Percentiles rank a stretch among this genome's conserved stretches.
Conservation (phyloP, 768 basidiomycete genomes). For the Mycena venus region DNA sequence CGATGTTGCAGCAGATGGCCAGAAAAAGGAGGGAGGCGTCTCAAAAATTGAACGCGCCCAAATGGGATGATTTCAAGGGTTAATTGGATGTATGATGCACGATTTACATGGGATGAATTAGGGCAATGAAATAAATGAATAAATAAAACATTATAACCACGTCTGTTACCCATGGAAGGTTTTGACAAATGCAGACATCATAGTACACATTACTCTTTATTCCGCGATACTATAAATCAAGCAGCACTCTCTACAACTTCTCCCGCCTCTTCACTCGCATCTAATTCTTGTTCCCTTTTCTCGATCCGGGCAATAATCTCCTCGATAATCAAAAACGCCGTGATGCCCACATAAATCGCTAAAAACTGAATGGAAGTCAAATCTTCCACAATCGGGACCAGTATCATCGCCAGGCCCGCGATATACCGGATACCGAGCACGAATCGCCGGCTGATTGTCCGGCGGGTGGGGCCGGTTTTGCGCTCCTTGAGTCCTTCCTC, state of each 20-base stretch:
- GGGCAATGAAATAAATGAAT: too few species aligned
- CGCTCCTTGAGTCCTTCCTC: conserved; percentile 7
- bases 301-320: conserved; percentile 35
- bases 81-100: too few species aligned
- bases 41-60: too few species aligned
- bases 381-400: conserved; percentile 25
- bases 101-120: too few species aligned
- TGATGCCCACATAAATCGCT: conserved; percentile 28
- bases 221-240: too few species aligned
- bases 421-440: conserved; percentile 25
- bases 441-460: conserved; percentile 16
- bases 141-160: too few species aligned
- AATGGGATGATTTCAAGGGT: too few species aligned
- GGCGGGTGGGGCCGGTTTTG: not conserved
- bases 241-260: not conserved
- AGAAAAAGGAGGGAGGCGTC: not conserved
- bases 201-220: too few species aligned
- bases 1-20: conserved; percentile 31
- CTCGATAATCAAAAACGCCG: conserved; percentile 30
- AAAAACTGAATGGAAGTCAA: conserved; percentile 28
- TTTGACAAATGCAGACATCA: too few species aligned
- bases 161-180: too few species aligned
- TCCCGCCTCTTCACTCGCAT: not conserved
- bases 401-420: conserved; percentile 29
- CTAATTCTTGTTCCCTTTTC: conserved; percentile 27